These are phyloP conservation scores for Hevea brasiliensis DNA, from an alignment of 345 rosid genomes.

Conservation along the genomic window DNA sequence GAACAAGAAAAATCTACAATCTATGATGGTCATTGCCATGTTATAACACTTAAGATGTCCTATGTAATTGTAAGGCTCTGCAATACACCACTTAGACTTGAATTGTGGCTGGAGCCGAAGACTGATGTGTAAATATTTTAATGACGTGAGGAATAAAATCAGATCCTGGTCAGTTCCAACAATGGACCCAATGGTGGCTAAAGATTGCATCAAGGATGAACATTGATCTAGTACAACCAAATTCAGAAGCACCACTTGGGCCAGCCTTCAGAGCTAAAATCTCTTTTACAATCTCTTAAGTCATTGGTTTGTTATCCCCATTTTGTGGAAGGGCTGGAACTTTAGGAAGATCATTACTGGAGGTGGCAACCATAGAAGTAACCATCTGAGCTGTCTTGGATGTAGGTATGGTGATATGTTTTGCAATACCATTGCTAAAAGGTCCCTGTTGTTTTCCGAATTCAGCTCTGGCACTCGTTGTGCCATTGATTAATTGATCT, in stretches of 20 bases:
- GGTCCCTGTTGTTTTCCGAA: conserved; percentile 45
- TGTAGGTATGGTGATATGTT: conserved; percentile 33
- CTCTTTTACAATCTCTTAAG: conserved; percentile 21
- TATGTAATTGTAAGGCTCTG: conserved; percentile 27
- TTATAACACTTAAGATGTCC: conserved; percentile 16
- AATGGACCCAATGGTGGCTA: conserved; percentile 13
- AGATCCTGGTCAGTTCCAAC: conserved; percentile 27
- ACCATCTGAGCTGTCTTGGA: conserved; percentile 38
- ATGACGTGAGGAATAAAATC: conserved; percentile 20
- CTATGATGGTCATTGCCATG: conserved; percentile 19
- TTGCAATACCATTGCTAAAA: conserved; percentile 47
- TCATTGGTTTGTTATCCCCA: conserved; percentile 40
- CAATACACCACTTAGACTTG: conserved; percentile 26
- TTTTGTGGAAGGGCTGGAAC: conserved; percentile 43
- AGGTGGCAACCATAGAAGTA: conserved; percentile 22
- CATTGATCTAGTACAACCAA: conserved; percentile 5
- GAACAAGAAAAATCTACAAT: conserved; percentile 17
- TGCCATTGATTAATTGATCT: conserved; percentile 40
- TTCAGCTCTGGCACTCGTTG: conserved; percentile 42
- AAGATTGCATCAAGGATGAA: conserved; percentile 20
- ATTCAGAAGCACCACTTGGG: conserved; percentile 24
- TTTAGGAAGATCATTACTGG: conserved; percentile 37
- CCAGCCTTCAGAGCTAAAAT: conserved; percentile 15
- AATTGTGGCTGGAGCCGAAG: conserved; percentile 20
- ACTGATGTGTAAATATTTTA: conserved; percentile 20